phyloP scores from a whole-genome alignment of 345 rosid genomes.

The Abelmoschus esculentus region DNA sequence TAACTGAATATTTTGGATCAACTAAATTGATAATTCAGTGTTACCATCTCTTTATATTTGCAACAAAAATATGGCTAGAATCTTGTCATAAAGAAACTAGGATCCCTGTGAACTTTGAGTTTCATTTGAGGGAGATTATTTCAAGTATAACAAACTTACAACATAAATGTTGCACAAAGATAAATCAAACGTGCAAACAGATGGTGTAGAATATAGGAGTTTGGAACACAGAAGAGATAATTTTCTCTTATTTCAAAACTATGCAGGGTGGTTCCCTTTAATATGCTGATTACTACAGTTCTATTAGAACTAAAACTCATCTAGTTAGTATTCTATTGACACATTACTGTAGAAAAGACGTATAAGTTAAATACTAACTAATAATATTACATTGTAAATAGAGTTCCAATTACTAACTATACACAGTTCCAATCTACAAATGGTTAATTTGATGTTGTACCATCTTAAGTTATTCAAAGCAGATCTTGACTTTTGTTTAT shows the following conservation, averaged over 20 bases:
- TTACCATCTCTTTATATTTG: neutral
- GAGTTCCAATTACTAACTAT: too few relatives aligned
- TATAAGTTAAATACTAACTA: too few relatives aligned
- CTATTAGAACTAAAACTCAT: too few relatives aligned
- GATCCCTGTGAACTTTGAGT: neutral
- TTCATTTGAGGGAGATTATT: neutral
- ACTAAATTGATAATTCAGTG: neutral
- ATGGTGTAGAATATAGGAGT: neutral
- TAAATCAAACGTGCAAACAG: neutral
- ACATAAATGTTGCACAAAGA: neutral
- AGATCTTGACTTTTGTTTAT: neutral
- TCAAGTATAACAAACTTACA: neutral
- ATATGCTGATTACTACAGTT: too few relatives aligned
- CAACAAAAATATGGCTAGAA: neutral
- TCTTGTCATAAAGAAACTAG: slow-evolving; percentile 2
- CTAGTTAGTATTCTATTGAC: too few relatives aligned
- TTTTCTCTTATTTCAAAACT: too few relatives aligned
- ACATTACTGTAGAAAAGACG: too few relatives aligned
- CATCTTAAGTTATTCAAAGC: neutral
- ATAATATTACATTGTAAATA: too few relatives aligned
- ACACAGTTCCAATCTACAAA: neutral
- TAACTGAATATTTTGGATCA: neutral
- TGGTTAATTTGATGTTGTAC: neutral
- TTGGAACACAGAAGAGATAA: too few relatives aligned
- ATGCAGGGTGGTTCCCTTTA: too few relatives aligned